Percentiles rank a stretch among this genome's conserved stretches.
Conservation (phyloP, 208 protist genomes). For the Acanthamoeba pearcei region DNA sequence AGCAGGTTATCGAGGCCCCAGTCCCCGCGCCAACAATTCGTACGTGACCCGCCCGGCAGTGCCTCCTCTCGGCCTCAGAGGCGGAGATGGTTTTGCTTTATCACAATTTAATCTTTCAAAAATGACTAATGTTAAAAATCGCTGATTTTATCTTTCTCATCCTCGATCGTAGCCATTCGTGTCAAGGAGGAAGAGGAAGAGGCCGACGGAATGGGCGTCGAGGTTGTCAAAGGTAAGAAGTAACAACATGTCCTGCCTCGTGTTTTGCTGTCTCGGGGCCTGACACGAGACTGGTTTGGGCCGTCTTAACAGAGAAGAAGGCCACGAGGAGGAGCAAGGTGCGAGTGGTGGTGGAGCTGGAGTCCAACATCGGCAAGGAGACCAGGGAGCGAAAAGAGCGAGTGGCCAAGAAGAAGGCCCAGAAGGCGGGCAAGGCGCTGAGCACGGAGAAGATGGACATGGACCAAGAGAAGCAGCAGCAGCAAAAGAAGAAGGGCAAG, state of each 20-base stretch:
- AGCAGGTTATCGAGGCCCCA: constrained; percentile 23
- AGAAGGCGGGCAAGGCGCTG: constrained; percentile 30
- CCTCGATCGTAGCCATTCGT: not conserved
- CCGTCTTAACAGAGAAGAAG: not conserved
- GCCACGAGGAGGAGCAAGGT: constrained; percentile 1
- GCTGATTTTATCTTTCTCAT: not conserved
- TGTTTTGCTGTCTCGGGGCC: not conserved
- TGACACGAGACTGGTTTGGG: not conserved
- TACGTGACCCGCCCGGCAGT: not conserved
- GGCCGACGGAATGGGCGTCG: not conserved
- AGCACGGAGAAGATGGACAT: constrained; percentile 58
- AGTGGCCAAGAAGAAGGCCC: constrained; percentile 48
- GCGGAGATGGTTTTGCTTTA: not conserved
- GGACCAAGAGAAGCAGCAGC: constrained; percentile 23
- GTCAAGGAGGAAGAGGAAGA: constrained; percentile 44
- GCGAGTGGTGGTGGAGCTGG: constrained; percentile 52
- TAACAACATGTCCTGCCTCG: no score
- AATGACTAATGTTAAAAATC: not conserved
- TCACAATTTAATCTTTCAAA: not conserved
- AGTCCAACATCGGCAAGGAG: constrained; percentile 31
- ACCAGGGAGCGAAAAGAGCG: constrained; percentile 59
- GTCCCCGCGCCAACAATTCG: not conserved
- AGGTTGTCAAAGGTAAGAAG: not conserved
- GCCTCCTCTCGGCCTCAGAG: no score
- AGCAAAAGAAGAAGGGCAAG: constrained; percentile 31